Conservation (phyloP, 352 stramenopile genomes). For the Globisporangium parvum region DNA sequence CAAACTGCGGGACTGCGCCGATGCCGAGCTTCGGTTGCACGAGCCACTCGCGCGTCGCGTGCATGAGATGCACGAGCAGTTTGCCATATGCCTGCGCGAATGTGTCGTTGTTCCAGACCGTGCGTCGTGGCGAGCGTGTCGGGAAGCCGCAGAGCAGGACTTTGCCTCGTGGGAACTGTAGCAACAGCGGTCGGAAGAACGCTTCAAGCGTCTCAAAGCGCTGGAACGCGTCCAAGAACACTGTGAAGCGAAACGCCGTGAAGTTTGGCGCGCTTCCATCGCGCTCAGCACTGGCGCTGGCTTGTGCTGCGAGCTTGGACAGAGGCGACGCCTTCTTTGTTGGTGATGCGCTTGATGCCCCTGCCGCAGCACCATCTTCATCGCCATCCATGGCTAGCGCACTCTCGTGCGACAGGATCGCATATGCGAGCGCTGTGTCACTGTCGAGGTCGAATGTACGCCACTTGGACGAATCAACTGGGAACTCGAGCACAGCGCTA, state of each 20-base stretch:
- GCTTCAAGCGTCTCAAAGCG: conserved; percentile 42
- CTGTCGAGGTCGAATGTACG: conserved; percentile 36
- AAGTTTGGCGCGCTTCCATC: conserved; percentile 3
- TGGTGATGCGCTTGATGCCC: neutral
- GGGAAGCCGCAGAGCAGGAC: conserved; percentile 61
- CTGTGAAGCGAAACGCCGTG: conserved; percentile 42
- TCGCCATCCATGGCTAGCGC: neutral
- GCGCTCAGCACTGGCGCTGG: conserved; percentile 13
- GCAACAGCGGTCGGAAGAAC: conserved; percentile 54
- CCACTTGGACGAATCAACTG: conserved; percentile 27
- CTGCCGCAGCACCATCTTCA: neutral
- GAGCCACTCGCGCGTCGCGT: conserved; percentile 56
- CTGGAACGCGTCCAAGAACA: conserved; percentile 69
- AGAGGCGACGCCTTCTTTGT: neutral
- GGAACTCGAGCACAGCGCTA: conserved; percentile 26
- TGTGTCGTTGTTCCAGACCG: conserved; percentile 45
- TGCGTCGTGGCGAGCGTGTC: conserved; percentile 22
- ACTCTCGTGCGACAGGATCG: conserved; percentile 36
- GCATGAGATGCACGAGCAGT: conserved; percentile 47
- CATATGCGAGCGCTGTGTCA: conserved; percentile 39
- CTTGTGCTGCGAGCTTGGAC: conserved; percentile 2
- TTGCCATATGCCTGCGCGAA: conserved; percentile 37
- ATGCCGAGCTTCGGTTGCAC: conserved; percentile 63
- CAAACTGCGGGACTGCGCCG: conserved; percentile 54
- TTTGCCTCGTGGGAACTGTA: conserved; percentile 56